Evolutionary conservation across 441 rosid genomes (phyloP).

Genomic region (Mallotus repandus): DNA sequence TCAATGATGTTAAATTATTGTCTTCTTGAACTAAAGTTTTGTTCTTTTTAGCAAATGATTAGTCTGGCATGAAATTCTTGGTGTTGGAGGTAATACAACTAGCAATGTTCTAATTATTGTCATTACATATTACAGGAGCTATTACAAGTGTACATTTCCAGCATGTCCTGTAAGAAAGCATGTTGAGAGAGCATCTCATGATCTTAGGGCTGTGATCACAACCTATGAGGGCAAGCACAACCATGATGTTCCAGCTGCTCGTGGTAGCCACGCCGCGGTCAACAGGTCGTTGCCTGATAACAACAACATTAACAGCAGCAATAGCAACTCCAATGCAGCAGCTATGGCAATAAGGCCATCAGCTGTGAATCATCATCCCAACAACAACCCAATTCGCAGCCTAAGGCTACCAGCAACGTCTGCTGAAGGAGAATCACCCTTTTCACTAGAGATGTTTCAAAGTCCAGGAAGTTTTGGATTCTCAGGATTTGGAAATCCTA

Average conservation of each 20-base stretch:
- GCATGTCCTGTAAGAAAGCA: conserved; percentile 91
- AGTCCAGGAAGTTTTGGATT: conserved; percentile 39
- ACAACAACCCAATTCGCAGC: conserved; percentile 28
- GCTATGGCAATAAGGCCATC: conserved; percentile 33
- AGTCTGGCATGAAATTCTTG: background rate
- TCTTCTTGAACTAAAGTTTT: background rate
- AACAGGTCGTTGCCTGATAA: conserved; percentile 30
- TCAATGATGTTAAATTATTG: background rate
- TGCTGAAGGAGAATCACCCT: conserved; percentile 38
- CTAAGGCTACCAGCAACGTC: conserved; percentile 21
- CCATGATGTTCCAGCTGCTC: conserved; percentile 84
- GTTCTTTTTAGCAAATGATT: background rate
- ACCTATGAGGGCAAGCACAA: conserved; percentile 94
- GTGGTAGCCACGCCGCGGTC: conserved; percentile 37
- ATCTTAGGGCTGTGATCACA: conserved; percentile 75
- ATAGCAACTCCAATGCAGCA: conserved; percentile 1
- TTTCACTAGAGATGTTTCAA: conserved; percentile 49
- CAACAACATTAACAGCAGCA: conserved; percentile 18
- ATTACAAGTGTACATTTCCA: conserved; percentile 80
- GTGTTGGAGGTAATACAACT: too few relatives aligned
- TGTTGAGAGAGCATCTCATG: conserved; percentile 84
- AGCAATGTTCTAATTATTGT: background rate
- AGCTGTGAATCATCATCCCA: conserved; percentile 20
- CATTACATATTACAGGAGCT: conserved; percentile 54
- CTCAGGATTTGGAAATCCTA: conserved; percentile 37